These are phyloP conservation scores for Thalassiosira gravida DNA, from an alignment of 352 stramenopile species.

Conservation along the genomic window DNA sequence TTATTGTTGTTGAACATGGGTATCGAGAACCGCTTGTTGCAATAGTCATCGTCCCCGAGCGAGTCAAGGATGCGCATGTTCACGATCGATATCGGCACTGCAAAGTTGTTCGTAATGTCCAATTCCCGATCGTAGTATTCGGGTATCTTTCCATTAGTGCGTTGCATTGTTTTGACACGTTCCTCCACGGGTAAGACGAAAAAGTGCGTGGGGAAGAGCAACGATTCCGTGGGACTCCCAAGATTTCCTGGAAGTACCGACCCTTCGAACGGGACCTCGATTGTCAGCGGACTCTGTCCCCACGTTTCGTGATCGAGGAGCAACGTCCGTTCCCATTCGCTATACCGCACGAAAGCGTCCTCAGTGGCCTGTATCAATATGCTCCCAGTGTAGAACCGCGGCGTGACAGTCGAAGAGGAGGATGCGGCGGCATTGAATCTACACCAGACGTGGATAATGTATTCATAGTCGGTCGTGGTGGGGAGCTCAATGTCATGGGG, in stretches of 20 bases:
- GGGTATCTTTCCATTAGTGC: conserved; percentile 23
- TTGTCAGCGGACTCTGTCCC: not conserved
- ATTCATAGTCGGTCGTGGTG: conserved; percentile 30
- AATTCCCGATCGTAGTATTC: conserved; percentile 52
- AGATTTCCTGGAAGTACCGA: conserved; percentile 53
- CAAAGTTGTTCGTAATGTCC: conserved; percentile 64
- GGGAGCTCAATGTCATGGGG: conserved; percentile 40
- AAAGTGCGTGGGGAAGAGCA: conserved; percentile 55
- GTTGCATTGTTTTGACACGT: conserved; percentile 21
- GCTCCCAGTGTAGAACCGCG: conserved; percentile 49
- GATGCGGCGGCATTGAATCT: conserved; percentile 28
- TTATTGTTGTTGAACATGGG: not conserved
- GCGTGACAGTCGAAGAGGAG: not conserved
- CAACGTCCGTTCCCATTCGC: conserved; percentile 58
- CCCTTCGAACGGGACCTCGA: conserved; percentile 62
- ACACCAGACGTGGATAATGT: conserved; percentile 46
- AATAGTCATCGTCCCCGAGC: conserved; percentile 29
- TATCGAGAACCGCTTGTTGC: conserved; percentile 39
- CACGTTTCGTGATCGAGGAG: conserved; percentile 25
- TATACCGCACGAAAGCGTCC: conserved; percentile 36
- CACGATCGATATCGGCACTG: conserved; percentile 49
- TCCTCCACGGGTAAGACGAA: conserved; percentile 36
- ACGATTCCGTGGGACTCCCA: conserved; percentile 43
- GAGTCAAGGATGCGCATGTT: conserved; percentile 32
- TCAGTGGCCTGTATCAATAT: conserved; percentile 60